Conservation (phyloP, 2,329 filamentous ascomycete genomes). For the Trematosphaeria pertusa region DNA sequence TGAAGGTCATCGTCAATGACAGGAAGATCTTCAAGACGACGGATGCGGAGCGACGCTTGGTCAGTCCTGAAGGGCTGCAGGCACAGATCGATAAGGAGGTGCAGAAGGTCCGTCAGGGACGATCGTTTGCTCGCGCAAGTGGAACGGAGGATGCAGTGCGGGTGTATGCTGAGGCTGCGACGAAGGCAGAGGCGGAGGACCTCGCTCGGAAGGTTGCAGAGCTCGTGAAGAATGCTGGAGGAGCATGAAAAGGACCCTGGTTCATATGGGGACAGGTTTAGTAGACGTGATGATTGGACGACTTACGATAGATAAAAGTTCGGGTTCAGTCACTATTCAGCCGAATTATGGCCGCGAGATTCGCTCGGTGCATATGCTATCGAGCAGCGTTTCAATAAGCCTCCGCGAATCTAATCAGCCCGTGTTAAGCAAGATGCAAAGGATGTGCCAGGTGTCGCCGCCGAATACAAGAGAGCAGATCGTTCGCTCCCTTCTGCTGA, state of each 20-base stretch:
- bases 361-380: too few relatives aligned
- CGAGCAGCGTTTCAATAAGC: too few relatives aligned
- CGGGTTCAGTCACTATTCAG: too few relatives aligned
- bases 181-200: conserved; percentile 87
- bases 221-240: conserved; percentile 64
- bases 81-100: conserved; percentile 86
- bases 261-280: neutral
- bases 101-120: conserved; percentile 86
- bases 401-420: too few relatives aligned
- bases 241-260: conserved; percentile 12
- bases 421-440: too few relatives aligned
- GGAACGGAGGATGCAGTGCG: conserved; percentile 96
- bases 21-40: conserved; percentile 90
- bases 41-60: conserved; percentile 88
- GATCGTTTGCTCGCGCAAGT: conserved; percentile 89
- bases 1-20: conserved; percentile 87
- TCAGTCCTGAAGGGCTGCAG: conserved; percentile 80
- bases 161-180: conserved; percentile 94
- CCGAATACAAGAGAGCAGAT: too few relatives aligned
- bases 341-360: too few relatives aligned
- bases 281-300: conserved; percentile 18
- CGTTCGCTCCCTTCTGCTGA: too few relatives aligned
- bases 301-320: conserved; percentile 30
- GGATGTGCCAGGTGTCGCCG: too few relatives aligned
- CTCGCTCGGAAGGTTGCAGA: conserved; percentile 82